Evolutionary conservation across 2,329 filamentous ascomycete genomes (phyloP).

Genomic region (Fusarium abutilonis): DNA sequence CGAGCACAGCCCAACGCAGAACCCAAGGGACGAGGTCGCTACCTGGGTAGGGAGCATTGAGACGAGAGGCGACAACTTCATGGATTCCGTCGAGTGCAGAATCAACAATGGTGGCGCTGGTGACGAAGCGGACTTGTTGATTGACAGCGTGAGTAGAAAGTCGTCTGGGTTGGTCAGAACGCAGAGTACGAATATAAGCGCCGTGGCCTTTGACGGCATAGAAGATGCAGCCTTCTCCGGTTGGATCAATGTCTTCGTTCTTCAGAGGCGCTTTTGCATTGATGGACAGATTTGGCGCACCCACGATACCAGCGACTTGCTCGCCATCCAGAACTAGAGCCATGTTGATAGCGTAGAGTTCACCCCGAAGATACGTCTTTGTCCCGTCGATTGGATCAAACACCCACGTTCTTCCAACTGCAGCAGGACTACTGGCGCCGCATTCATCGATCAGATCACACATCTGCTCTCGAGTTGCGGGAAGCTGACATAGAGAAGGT

Average conservation of each 20-base stretch:
- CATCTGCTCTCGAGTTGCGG: slow-evolving; percentile 56
- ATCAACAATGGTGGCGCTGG: slow-evolving; percentile 57
- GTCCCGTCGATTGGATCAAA: slow-evolving; percentile 71
- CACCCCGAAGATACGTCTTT: slow-evolving; percentile 63
- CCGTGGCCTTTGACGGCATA: slow-evolving; percentile 61
- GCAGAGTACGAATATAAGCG: slow-evolving; percentile 57
- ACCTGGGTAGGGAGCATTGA: slow-evolving; percentile 57
- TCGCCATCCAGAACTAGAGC: slow-evolving; percentile 61
- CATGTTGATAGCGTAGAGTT: slow-evolving; percentile 68
- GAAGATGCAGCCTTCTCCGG: slow-evolving; percentile 59
- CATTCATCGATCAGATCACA: slow-evolving; percentile 65
- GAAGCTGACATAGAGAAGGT: slow-evolving; percentile 46
- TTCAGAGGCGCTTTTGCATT: slow-evolving; percentile 52
- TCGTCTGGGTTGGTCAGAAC: slow-evolving; percentile 41
- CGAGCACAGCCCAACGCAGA: slow-evolving; percentile 63
- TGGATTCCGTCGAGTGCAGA: slow-evolving; percentile 62
- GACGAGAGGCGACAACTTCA: slow-evolving; percentile 53
- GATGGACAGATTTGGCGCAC: slow-evolving; percentile 57
- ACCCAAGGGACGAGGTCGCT: slow-evolving; percentile 67
- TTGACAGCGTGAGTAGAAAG: slow-evolving; percentile 48
- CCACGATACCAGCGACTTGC: slow-evolving; percentile 62
- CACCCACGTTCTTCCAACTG: slow-evolving; percentile 61
- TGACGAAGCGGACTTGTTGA: slow-evolving; percentile 56
- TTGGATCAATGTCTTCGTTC: slow-evolving; percentile 57
- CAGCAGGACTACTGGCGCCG: slow-evolving; percentile 52